Evolutionary conservation across 805 yeast species (phyloP), one percentile per base, ranked within the genome.

Genomic region (Candida maris): DNA sequence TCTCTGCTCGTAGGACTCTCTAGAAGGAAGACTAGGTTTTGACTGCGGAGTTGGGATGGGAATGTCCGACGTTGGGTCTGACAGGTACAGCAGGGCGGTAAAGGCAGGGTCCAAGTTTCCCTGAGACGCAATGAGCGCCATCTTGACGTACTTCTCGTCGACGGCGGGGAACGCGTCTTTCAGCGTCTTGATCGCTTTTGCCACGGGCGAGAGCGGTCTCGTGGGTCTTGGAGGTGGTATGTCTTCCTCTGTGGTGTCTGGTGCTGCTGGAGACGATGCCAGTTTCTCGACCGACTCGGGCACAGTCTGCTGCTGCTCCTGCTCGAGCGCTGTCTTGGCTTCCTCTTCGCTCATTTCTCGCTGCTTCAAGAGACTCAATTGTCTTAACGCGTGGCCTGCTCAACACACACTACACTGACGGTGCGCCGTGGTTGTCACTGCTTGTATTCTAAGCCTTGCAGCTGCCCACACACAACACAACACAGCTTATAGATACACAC

Each of bases 51-150:
- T 46, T 19, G 75, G 77, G 31, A 75, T 66, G 42, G 72, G 75
- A 10, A 81, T 77, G 42, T 71, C 71, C 42, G 70, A 69, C 3
- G 69, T 57, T 7, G 91, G 91, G 60, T 89, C 96, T 13, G 85
- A 79, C 37, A 86, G 63, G 48, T 75, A 86, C 41, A 91, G 67
- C 51, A 89, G 66, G 0, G 96, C 97, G 58, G 82, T 84, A 67
- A 91, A 91, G 1, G 96, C 95, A 1, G 85, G 80, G 49, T 87
- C 96, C 29, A 86, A 57, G 32, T 73, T 68, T 19, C 95, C 96
- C 32, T 72, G 76, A 14, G 95, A 78, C 3, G 97, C 97, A 56
- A 93, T 85, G 38, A 89, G 67, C 1, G 86, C 81, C 19, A 95
- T 88, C 37, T 79, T 77, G 44, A 86, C 69, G 49, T 79, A 75